phyloP scores from a whole-genome alignment of 2,329 filamentous ascomycete genomes.

The Neopestalotiopsis sp. region DNA sequence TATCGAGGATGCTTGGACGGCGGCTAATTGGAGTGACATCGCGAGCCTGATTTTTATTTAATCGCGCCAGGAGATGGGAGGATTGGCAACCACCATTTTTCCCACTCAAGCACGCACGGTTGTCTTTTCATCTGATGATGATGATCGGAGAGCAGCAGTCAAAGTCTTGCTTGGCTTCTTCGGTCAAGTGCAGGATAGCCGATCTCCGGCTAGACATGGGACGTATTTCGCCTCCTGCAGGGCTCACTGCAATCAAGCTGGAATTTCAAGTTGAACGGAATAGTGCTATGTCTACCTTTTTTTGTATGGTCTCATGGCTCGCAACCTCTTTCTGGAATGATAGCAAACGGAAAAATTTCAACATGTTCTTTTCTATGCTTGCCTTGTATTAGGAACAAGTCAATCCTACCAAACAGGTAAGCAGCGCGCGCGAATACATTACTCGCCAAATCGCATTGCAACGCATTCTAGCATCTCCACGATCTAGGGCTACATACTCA shows the following conservation, averaged over 20 bases:
- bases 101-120: too few relatives aligned
- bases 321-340: too few relatives aligned
- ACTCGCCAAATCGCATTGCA: not conserved
- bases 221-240: not conserved
- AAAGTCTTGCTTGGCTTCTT: not conserved
- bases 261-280: too few relatives aligned
- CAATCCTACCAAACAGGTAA: slow-evolving; percentile 1
- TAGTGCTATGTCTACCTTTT: too few relatives aligned
- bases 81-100: not conserved
- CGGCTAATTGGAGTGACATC: not conserved
- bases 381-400: not conserved
- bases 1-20: not conserved
- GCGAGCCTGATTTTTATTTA: not conserved
- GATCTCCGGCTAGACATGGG: not conserved
- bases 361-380: not conserved
- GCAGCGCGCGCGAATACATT: not conserved
- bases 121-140: not conserved
- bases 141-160: not conserved
- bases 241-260: not conserved
- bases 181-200: not conserved
- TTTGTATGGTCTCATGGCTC: too few relatives aligned
- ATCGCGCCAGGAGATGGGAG: not conserved
- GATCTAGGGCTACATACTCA: too few relatives aligned
- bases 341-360: not conserved
- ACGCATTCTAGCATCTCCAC: not conserved